Conservation (phyloP, 2,329 filamentous ascomycete species). For the Ambrosiella cleistominuta region DNA sequence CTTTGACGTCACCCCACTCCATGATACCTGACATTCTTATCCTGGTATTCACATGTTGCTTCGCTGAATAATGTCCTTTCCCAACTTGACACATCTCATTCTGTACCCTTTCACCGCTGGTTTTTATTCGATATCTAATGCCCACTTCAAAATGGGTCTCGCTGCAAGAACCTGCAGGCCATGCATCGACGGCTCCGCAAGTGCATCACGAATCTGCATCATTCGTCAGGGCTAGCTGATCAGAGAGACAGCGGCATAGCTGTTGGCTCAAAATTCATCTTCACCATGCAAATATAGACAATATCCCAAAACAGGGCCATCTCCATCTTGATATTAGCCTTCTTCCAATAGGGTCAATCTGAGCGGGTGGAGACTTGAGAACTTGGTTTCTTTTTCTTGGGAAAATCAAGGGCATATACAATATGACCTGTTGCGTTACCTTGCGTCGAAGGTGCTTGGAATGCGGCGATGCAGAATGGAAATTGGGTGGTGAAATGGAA, state of each 20-base stretch:
- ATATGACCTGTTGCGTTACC: not conserved
- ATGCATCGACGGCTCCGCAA: not conserved
- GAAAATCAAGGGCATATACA: not conserved
- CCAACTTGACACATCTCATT: not conserved
- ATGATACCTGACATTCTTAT: too few species aligned
- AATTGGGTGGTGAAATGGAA: not conserved
- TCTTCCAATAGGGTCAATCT: too few species aligned
- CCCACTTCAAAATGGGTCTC: not conserved
- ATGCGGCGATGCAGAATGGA: not conserved
- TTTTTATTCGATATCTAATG: not conserved
- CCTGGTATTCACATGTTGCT: too few species aligned
- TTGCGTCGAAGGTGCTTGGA: conserved; percentile 1
- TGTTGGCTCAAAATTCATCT: too few species aligned
- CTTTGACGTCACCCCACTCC: too few species aligned
- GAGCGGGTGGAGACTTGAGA: too few species aligned
- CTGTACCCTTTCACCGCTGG: not conserved
- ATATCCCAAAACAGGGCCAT: too few species aligned
- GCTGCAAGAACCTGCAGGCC: not conserved
- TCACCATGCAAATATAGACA: too few species aligned
- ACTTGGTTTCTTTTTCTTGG: too few species aligned
- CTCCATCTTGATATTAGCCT: too few species aligned
- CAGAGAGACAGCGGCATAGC: too few species aligned
- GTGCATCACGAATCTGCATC: not conserved
- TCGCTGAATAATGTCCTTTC: not conserved
- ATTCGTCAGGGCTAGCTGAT: not conserved